Percentiles rank a stretch among this genome's conserved stretches.
These are phyloP conservation scores for Eucalyptus decipiens DNA, from an alignment of 345 rosid species.

Conservation along the genomic window DNA sequence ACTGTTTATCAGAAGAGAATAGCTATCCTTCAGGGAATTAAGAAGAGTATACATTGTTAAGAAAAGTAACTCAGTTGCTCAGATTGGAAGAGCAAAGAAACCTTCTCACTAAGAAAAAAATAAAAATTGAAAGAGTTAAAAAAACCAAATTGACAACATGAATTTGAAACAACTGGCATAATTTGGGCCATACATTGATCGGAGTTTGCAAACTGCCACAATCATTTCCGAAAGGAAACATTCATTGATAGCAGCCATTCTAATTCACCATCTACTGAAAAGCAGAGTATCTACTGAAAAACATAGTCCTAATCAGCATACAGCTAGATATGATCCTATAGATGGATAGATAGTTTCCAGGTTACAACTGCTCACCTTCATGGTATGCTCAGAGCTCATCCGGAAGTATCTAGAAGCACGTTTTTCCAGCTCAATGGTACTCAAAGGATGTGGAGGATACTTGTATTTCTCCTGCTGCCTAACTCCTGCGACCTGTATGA, in stretches of 20 bases:
- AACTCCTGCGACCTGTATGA: conserved; percentile 66
- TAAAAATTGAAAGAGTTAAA: background rate
- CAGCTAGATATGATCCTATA: background rate
- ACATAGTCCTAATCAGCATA: background rate
- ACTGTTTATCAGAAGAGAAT: background rate
- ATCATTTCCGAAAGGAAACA: background rate
- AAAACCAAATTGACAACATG: background rate
- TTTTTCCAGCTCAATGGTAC: conserved; percentile 91
- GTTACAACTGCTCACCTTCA: conserved; percentile 45
- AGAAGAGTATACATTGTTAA: background rate
- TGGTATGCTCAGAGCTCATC: conserved; percentile 92
- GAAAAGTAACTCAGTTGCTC: background rate
- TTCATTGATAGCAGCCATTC: background rate
- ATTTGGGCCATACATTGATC: background rate
- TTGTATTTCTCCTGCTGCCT: conserved; percentile 66
- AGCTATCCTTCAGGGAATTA: background rate
- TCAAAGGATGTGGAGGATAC: conserved; percentile 92
- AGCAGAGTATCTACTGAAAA: background rate
- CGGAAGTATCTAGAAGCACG: conserved; percentile 93
- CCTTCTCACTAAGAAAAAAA: background rate
- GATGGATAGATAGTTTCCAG: background rate
- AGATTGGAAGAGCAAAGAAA: background rate
- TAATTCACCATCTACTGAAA: background rate
- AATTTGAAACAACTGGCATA: background rate
- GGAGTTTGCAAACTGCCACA: background rate